Conservation (phyloP, 768 basidiomycete species). For the Agrocybe praecox region DNA sequence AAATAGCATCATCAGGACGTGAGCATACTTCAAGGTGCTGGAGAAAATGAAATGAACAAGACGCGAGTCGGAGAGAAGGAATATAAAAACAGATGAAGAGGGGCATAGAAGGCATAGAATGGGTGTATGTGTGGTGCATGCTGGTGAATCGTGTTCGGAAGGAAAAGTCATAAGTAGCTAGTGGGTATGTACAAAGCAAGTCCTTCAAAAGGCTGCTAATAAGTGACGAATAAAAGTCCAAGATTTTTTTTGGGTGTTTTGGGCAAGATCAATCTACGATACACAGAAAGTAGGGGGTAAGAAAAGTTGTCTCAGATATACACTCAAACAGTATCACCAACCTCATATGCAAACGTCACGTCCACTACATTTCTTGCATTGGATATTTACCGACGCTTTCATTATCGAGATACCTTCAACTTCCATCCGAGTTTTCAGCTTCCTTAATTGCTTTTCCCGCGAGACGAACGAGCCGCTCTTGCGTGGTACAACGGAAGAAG, state of each 20-base stretch:
- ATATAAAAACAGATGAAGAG: constrained; percentile 1
- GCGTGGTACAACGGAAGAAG: neutral
- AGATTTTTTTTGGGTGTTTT: constrained; percentile 9
- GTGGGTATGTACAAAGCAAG: constrained; percentile 21
- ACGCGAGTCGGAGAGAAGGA: neutral
- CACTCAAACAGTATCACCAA: constrained; percentile 16
- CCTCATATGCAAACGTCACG: constrained; percentile 45
- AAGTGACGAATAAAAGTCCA: constrained; percentile 26
- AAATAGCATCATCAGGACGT: constrained; percentile 2
- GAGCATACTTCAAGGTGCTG: constrained; percentile 5
- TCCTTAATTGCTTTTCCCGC: constrained; percentile 67
- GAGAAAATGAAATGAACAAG: constrained; percentile 2
- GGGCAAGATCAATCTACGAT: neutral
- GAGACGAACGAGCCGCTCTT: constrained; percentile 48
- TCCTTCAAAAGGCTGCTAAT: constrained; percentile 18
- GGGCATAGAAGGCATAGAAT: constrained; percentile 26
- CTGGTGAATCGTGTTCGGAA: neutral
- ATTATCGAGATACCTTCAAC: constrained; percentile 32
- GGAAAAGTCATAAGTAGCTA: constrained; percentile 11
- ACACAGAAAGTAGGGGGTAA: neutral
- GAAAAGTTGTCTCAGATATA: constrained; percentile 5
- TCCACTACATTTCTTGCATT: constrained; percentile 42
- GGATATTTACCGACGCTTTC: constrained; percentile 27
- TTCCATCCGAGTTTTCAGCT: constrained; percentile 58
- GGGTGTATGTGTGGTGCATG: constrained; percentile 6